Evolutionary conservation across 768 basidiomycete species (phyloP).

Genomic region (Podaxis sp.): DNA sequence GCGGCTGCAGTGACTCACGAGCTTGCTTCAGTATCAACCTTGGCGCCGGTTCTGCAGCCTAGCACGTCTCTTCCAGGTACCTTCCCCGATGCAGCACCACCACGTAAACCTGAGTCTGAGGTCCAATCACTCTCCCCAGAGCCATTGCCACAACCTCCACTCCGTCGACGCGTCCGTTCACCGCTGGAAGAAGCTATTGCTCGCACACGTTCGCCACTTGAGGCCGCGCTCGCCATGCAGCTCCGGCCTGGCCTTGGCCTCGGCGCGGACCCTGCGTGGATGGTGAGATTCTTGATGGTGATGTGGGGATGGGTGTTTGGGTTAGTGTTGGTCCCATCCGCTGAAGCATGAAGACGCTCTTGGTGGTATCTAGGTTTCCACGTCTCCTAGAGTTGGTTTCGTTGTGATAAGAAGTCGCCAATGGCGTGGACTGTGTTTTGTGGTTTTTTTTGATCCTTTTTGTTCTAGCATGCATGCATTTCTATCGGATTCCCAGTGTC

Average conservation of each 20-base stretch:
- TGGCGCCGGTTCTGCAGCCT: constrained; percentile 7
- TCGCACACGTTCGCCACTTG: constrained; percentile 43
- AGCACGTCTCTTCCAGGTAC: constrained; percentile 28
- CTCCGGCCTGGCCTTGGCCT: constrained; percentile 68
- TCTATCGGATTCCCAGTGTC: neutral
- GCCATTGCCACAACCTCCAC: constrained; percentile 15
- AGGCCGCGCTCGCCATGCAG: constrained; percentile 78
- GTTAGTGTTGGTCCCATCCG: constrained; percentile 31
- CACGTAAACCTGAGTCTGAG: neutral
- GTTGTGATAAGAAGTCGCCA: neutral
- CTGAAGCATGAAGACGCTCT: neutral
- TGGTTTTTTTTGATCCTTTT: constrained; percentile 3
- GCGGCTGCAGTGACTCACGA: neutral
- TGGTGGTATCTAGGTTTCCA: neutral
- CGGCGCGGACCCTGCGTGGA: constrained; percentile 76
- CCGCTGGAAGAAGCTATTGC: constrained; percentile 11
- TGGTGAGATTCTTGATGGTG: constrained; percentile 77
- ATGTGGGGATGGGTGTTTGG: constrained; percentile 79
- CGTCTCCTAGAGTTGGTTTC: no score
- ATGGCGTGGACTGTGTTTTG: neutral
- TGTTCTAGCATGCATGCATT: neutral
- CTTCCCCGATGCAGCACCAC: constrained; percentile 23
- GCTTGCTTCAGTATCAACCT: neutral
- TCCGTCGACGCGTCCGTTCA: constrained; percentile 8
- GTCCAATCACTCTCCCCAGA: neutral